Evolutionary conservation across 2,329 filamentous ascomycete genomes (phyloP).

Genomic region (Pseudopyricularia cyperi): DNA sequence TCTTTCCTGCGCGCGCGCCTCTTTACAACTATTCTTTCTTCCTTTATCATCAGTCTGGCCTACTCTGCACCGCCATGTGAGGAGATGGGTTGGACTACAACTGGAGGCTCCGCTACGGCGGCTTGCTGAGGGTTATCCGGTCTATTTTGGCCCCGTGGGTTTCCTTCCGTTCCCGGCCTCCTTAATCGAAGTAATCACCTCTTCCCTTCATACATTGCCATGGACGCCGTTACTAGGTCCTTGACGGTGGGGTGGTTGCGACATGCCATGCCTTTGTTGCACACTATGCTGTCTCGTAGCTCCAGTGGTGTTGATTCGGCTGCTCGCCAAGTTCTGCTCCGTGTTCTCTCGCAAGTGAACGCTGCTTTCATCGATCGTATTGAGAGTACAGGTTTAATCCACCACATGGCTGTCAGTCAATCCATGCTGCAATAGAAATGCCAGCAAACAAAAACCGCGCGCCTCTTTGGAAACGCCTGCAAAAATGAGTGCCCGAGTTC

Average conservation of each 20-base stretch:
- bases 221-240: slow-evolving; percentile 26
- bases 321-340: too few species aligned
- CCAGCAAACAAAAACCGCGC: too few species aligned
- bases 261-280: slow-evolving; percentile 17
- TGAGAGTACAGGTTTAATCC: too few species aligned
- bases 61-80: slow-evolving; percentile 39
- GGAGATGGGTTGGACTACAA: slow-evolving; percentile 20
- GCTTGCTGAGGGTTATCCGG: slow-evolving; percentile 39
- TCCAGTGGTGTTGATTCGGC: too few species aligned
- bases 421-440: too few species aligned
- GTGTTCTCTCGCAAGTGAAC: too few species aligned
- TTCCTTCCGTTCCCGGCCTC: slow-evolving; percentile 44
- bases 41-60: slow-evolving; percentile 29
- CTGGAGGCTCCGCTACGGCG: slow-evolving; percentile 38
- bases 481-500: too few species aligned
- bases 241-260: slow-evolving; percentile 39
- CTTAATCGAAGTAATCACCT: slow-evolving; percentile 32
- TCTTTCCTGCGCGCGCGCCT: neutral
- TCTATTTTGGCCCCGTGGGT: slow-evolving; percentile 27
- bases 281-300: neutral
- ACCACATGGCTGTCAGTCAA: too few species aligned
- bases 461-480: too few species aligned
- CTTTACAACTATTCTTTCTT: slow-evolving; percentile 7
- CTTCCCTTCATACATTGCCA: slow-evolving; percentile 29
- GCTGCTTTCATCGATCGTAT: too few species aligned